Conservation (phyloP, 768 basidiomycete species). For the Rhizopogon vulgaris region DNA sequence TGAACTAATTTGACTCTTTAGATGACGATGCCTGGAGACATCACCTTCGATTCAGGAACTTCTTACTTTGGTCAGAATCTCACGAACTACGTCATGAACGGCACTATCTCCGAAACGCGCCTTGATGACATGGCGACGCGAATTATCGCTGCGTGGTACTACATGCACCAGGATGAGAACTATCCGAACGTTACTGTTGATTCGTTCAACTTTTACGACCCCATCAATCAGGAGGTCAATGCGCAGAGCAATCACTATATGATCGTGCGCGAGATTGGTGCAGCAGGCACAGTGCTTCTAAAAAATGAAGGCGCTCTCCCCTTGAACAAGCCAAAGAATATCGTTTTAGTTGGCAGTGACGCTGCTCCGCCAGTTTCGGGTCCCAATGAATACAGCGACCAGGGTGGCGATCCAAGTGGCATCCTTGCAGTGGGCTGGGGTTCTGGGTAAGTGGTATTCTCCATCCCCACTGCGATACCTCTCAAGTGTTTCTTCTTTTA, state of each 20-base stretch:
- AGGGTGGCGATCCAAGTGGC: constrained; percentile 52
- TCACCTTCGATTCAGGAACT: constrained; percentile 29
- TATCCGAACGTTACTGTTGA: constrained; percentile 22
- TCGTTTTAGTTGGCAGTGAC: constrained; percentile 60
- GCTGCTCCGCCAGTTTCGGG: constrained; percentile 59
- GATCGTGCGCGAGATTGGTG: constrained; percentile 56
- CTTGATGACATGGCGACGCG: constrained; percentile 71
- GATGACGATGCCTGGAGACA: constrained; percentile 75
- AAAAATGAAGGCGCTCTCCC: constrained; percentile 63
- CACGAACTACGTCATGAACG: constrained; percentile 51
- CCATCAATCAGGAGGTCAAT: constrained; percentile 39
- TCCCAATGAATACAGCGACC: constrained; percentile 66
- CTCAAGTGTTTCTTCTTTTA: constrained; percentile 12
- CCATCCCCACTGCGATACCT: constrained; percentile 26
- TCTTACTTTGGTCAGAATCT: constrained; percentile 57
- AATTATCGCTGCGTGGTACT: constrained; percentile 60
- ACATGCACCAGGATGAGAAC: constrained; percentile 25
- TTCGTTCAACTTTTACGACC: constrained; percentile 22
- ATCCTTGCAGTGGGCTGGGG: constrained; percentile 93
- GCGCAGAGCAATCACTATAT: constrained; percentile 50
- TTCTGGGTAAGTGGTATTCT: constrained; percentile 42
- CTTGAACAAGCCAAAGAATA: constrained; percentile 48
- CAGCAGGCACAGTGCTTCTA: constrained; percentile 59
- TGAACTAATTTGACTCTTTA: constrained; percentile 15
- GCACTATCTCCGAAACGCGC: constrained; percentile 50